Evolutionary conservation across 2,329 filamentous ascomycete species (phyloP).

Genomic region (Cordyceps tenuipes): DNA sequence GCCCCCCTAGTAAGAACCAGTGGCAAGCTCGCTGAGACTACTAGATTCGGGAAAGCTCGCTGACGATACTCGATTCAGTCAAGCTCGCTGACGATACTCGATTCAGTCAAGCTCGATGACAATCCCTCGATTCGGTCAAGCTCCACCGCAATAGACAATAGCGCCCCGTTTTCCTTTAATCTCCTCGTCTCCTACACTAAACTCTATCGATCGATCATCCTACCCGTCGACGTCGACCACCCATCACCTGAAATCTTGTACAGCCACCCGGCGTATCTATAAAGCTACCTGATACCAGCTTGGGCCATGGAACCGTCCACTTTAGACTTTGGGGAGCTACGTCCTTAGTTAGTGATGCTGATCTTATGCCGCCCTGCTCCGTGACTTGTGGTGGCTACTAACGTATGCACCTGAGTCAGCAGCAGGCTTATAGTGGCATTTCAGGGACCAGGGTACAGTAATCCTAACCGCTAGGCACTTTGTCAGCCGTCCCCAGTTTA

Average conservation of each 20-base stretch:
- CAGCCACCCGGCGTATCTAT: not conserved
- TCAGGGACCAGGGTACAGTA: not conserved
- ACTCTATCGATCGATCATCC: not conserved
- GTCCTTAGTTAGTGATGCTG: not conserved
- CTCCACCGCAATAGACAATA: not conserved
- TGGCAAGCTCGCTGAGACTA: not conserved
- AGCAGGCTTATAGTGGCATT: not conserved
- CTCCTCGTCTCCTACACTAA: not conserved
- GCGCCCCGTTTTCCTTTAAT: not conserved
- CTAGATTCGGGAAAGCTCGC: too few species aligned
- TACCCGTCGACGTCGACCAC: not conserved
- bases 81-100: not conserved
- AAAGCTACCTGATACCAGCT: not conserved
- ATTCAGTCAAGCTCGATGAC: not conserved
- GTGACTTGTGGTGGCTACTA: not conserved
- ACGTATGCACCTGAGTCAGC: too few species aligned
- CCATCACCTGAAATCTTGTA: too few species aligned
- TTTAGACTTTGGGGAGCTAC: not conserved
- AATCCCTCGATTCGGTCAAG: not conserved
- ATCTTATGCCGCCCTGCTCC: not conserved
- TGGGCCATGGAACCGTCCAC: conserved; percentile 1
- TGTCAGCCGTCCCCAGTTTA: too few species aligned
- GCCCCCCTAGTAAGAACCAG: not conserved
- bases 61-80: too few species aligned
- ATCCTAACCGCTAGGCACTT: too few species aligned